Evolutionary conservation across 192 early-diverging fungal species (phyloP).

Genomic region (Glomus cerebriforme): DNA sequence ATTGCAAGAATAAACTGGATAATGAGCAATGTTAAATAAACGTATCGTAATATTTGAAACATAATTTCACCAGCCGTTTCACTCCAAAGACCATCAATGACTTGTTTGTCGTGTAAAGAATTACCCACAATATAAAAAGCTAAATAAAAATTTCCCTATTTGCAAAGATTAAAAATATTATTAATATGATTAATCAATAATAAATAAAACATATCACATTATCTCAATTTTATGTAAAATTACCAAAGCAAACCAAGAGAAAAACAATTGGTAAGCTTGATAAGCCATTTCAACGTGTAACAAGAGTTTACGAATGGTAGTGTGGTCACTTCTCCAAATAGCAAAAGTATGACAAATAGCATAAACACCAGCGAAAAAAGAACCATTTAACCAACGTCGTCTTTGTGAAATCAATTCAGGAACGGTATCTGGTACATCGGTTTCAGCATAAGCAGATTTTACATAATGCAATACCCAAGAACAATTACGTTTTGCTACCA

Average conservation of each 20-base stretch:
- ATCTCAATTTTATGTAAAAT: slow-evolving; percentile 46
- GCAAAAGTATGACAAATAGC: slow-evolving; percentile 75
- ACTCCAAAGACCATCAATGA: slow-evolving; percentile 49
- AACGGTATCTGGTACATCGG: slow-evolving; percentile 76
- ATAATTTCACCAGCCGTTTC: slow-evolving; percentile 37
- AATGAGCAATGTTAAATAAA: slow-evolving; percentile 80
- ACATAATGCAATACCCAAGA: slow-evolving; percentile 79
- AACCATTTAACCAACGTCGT: slow-evolving; percentile 95
- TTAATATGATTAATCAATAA: background rate
- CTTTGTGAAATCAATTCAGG: slow-evolving; percentile 96
- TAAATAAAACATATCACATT: background rate
- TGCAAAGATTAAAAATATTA: slow-evolving; percentile 25
- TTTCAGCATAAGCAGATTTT: slow-evolving; percentile 70
- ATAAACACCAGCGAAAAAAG: slow-evolving; percentile 92
- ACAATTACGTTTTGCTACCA: slow-evolving; percentile 70
- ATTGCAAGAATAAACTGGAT: slow-evolving; percentile 86
- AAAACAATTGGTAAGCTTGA: slow-evolving; percentile 76
- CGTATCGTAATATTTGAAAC: slow-evolving; percentile 48
- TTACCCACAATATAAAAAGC: slow-evolving; percentile 83
- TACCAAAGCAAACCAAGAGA: slow-evolving; percentile 90
- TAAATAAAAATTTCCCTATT: slow-evolving; percentile 83
- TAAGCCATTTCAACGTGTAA: slow-evolving; percentile 81
- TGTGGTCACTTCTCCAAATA: slow-evolving; percentile 80
- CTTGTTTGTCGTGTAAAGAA: slow-evolving; percentile 38
- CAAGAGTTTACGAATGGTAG: slow-evolving; percentile 67